phyloP scores from a whole-genome alignment of 305 asterid genomes.

The Fraxinus floribunda region DNA sequence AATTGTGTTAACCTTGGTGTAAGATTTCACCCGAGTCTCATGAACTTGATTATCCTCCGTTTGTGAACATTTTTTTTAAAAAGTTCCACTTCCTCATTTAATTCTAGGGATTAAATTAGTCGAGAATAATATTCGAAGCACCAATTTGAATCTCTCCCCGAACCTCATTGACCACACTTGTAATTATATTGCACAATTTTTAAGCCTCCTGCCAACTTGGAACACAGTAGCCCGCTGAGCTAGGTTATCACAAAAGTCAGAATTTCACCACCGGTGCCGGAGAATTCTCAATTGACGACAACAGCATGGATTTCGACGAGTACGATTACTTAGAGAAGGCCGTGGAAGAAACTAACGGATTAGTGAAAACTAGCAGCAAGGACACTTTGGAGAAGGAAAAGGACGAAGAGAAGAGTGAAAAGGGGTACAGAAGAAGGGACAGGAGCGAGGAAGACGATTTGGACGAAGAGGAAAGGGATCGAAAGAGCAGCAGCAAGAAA shows the following conservation, averaged over 20 bases:
- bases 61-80: not conserved
- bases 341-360: slow-evolving; percentile 75
- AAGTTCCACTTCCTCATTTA: not conserved
- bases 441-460: slow-evolving; percentile 59
- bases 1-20: not conserved
- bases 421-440: slow-evolving; percentile 69
- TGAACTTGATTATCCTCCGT: not conserved
- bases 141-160: not conserved
- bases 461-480: slow-evolving; percentile 61
- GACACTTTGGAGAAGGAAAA: slow-evolving; percentile 49
- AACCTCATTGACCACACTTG: not conserved
- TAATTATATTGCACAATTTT: not conserved
- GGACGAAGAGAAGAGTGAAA: slow-evolving; percentile 63
- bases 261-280: not conserved
- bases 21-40: not conserved
- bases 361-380: slow-evolving; percentile 39
- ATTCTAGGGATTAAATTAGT: not conserved
- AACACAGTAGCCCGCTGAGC: not conserved
- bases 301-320: slow-evolving; percentile 89
- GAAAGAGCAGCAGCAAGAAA: slow-evolving; percentile 70
- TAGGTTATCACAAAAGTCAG: not conserved
- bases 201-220: not conserved
- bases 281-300: not conserved
- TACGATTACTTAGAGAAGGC: slow-evolving; percentile 90
- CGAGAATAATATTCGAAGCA: not conserved